Conservation (phyloP, 140 eudicot genomes). For the Erigeron philadelphicus region DNA sequence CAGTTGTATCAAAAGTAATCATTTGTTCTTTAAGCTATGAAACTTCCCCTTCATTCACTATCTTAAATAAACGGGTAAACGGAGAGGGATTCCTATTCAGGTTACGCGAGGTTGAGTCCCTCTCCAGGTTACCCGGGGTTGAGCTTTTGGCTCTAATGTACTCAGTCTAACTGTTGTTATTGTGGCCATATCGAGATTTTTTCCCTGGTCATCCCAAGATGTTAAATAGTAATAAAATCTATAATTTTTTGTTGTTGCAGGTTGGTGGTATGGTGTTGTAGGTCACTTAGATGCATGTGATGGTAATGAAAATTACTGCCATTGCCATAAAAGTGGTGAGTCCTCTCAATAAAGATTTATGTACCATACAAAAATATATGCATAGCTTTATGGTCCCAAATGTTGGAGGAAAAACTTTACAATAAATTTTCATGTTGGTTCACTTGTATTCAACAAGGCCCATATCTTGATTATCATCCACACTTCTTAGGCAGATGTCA, state of each 20-base stretch:
- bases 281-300: conserved; percentile 92
- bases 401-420: conserved; percentile 6
- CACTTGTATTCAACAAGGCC: conserved; percentile 18
- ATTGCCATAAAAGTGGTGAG: conserved; percentile 78
- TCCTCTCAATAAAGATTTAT: conserved; percentile 12
- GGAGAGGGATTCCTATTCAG: background rate
- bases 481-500: conserved; percentile 16
- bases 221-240: background rate
- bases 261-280: conserved; percentile 98
- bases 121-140: background rate
- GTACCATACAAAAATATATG: background rate
- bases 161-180: no score
- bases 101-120: background rate
- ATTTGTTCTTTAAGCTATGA: conserved; percentile 12
- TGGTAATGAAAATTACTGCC: conserved; percentile 66
- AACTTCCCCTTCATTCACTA: conserved; percentile 1
- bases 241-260: conserved; percentile 38
- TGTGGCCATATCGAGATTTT: no score
- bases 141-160: no score
- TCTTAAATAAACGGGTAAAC: background rate
- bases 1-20: conserved; percentile 21
- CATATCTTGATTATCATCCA: conserved; percentile 3
- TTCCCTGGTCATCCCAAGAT: no score
- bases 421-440: conserved; percentile 10
- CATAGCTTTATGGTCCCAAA: conserved; percentile 4